These are phyloP conservation scores for Pyrenophora graminea DNA, from an alignment of 2,329 filamentous ascomycete species.

Conservation along the genomic window DNA sequence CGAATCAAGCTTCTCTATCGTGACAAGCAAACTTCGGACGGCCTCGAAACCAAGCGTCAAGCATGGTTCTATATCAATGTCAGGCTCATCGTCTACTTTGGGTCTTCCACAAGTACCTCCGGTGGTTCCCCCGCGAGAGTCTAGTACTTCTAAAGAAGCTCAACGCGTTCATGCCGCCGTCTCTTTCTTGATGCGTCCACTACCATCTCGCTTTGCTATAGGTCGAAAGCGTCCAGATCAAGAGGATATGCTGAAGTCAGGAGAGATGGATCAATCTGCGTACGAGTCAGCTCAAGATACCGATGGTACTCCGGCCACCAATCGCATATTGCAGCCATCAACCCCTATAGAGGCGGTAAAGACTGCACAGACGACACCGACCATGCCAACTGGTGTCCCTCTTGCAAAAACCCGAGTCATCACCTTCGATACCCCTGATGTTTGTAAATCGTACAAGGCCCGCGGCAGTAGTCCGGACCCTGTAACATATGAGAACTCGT, in stretches of 20 bases:
- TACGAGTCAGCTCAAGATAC: constrained; percentile 2
- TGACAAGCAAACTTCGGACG: constrained; percentile 18
- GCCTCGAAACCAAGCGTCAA: constrained; percentile 30
- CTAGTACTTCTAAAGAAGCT: constrained; percentile 41
- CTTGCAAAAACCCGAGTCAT: constrained; percentile 5
- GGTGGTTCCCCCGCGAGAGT: constrained; percentile 36
- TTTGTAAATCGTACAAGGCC: constrained; percentile 7
- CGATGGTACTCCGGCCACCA: not conserved
- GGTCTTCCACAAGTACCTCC: constrained; percentile 24
- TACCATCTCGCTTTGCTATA: constrained; percentile 24
- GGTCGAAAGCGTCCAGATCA: constrained; percentile 13
- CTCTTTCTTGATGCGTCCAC: constrained; percentile 32
- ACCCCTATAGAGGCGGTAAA: constrained; percentile 9
- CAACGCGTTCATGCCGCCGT: constrained; percentile 33
- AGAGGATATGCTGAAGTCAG: constrained; percentile 6
- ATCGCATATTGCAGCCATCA: not conserved
- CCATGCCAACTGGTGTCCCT: constrained; percentile 14
- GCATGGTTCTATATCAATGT: constrained; percentile 25
- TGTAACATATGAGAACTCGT: constrained; percentile 15
- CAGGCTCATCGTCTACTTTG: constrained; percentile 31
- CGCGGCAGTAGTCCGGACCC: constrained; percentile 2
- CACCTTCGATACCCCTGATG: constrained; percentile 8
- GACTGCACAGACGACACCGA: constrained; percentile 18
- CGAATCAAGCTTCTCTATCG: constrained; percentile 27
- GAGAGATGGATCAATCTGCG: constrained; percentile 6